These are phyloP conservation scores for Pythium biforme DNA, from an alignment of 352 stramenopile species.

Conservation along the genomic window DNA sequence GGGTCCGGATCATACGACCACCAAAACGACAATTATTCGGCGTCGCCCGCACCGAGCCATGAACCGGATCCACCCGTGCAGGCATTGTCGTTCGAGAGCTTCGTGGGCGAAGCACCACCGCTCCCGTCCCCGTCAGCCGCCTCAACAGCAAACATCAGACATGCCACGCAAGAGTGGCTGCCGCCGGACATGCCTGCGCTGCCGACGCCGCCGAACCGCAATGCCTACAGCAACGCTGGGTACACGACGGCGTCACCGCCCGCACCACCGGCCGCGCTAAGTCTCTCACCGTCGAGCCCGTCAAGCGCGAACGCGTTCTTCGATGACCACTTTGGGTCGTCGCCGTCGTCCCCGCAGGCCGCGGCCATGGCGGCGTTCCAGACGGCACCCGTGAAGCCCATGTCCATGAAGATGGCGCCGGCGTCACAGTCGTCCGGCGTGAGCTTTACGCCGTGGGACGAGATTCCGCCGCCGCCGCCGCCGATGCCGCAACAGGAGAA, in stretches of 20 bases:
- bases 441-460: constrained; percentile 38
- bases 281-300: constrained; percentile 9
- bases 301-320: constrained; percentile 8
- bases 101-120: constrained; percentile 39
- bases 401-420: constrained; percentile 1
- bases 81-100: constrained; percentile 63
- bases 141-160: too few species aligned
- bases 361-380: constrained; percentile 3
- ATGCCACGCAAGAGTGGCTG: not conserved
- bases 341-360: not conserved
- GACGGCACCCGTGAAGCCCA: constrained; percentile 18
- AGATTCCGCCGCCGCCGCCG: constrained; percentile 32
- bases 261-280: not conserved
- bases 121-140: not conserved
- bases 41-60: not conserved
- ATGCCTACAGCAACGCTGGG: not conserved
- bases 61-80: constrained; percentile 31
- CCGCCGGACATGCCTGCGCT: constrained; percentile 16
- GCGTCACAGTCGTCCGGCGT: constrained; percentile 7
- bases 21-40: not conserved
- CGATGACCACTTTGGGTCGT: not conserved
- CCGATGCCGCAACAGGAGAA: not conserved
- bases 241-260: not conserved
- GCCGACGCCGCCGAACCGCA: not conserved
- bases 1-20: not conserved